Percentiles rank a stretch among this genome's conserved stretches.
Evolutionary conservation across 257 asterid genomes (phyloP).

Genomic region (Jaltomata sinuosa): DNA sequence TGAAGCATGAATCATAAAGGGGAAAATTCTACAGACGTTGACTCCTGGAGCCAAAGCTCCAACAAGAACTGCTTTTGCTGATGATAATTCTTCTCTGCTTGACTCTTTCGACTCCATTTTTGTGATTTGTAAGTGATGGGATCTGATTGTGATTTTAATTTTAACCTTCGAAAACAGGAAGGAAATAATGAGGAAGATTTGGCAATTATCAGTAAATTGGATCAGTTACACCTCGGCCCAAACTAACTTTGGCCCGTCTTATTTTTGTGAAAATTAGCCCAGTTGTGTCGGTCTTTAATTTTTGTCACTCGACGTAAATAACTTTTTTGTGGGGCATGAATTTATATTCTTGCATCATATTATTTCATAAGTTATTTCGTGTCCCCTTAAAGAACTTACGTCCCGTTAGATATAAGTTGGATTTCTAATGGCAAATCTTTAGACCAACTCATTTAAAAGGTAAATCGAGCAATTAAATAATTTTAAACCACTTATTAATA

Average conservation of each 20-base stretch:
- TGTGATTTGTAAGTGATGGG: background rate
- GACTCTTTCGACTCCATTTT: background rate
- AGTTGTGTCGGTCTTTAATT: no score
- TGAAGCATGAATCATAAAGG: background rate
- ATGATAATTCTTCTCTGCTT: background rate
- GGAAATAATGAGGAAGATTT: background rate
- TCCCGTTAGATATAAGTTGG: no score
- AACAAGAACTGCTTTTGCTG: background rate
- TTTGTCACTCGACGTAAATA: no score
- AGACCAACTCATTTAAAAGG: no score
- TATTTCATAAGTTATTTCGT: no score
- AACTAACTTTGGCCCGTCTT: background rate
- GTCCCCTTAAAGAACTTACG: no score
- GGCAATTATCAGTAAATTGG: background rate
- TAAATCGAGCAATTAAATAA: no score
- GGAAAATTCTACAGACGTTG: background rate
- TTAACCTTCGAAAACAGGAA: background rate
- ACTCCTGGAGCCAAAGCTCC: conserved; percentile 4
- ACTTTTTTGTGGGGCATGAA: no score
- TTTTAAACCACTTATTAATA: no score
- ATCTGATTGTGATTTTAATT: background rate
- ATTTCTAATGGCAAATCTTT: no score
- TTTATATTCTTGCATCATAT: no score
- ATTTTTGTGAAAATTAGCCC: no score
- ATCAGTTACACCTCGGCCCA: background rate